Percentiles rank a stretch among this genome's conserved stretches.
Conservation (phyloP, 768 basidiomycete species). For the Sistotremastrum niveocremeum region DNA sequence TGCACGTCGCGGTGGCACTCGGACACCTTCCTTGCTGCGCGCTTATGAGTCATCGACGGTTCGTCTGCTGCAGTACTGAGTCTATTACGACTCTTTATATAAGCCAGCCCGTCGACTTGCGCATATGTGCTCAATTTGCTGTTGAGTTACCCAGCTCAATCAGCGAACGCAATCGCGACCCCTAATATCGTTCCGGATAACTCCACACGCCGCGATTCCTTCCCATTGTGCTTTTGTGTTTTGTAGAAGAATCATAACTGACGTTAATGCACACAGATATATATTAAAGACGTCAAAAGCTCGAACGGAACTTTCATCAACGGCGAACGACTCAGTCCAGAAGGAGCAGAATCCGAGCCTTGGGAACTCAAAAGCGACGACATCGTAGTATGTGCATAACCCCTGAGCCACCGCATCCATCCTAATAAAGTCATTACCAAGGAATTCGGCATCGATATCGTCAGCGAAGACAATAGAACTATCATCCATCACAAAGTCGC, state of each 20-base stretch:
- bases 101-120: too few species aligned
- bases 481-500: conserved; percentile 99
- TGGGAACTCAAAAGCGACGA: conserved; percentile 92
- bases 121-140: too few species aligned
- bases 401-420: conserved; percentile 1
- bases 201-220: too few species aligned
- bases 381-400: conserved; percentile 60
- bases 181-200: too few species aligned
- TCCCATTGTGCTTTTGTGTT: too few species aligned
- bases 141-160: too few species aligned
- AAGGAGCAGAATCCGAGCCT: conserved; percentile 84
- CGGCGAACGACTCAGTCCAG: conserved; percentile 78
- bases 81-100: too few species aligned
- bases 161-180: too few species aligned
- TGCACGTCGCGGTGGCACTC: too few species aligned
- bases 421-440: conserved; percentile 17
- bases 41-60: too few species aligned
- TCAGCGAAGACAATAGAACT: conserved; percentile 95
- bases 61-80: too few species aligned
- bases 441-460: conserved; percentile 99
- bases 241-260: neutral
- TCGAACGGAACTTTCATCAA: conserved; percentile 99
- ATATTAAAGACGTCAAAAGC: conserved; percentile 95
- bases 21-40: too few species aligned
- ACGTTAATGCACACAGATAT: conserved; percentile 48